A percentile compares a stretch with the other conserved stretches of the same genome.
Evolutionary conservation across 2,329 filamentous ascomycete genomes (phyloP).

Genomic region (Neurospora sp.): DNA sequence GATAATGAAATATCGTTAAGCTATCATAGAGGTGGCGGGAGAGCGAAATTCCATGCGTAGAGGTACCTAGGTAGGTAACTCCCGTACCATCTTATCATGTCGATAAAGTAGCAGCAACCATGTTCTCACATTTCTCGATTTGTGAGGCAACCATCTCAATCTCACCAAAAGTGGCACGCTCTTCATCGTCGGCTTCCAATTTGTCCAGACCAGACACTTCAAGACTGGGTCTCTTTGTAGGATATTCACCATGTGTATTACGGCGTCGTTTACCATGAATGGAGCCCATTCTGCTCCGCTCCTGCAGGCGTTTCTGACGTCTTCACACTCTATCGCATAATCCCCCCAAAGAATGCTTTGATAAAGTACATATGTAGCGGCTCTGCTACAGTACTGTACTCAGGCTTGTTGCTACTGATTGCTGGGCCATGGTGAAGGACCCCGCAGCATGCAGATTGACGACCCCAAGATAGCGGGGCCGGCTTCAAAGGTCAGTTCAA

Average conservation of each 20-base stretch:
- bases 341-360: background rate
- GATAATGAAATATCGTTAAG: background rate
- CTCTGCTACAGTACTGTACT: background rate
- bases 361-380: background rate
- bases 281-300: background rate
- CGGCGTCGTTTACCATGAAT: background rate
- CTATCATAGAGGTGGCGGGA: background rate
- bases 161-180: background rate
- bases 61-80: background rate
- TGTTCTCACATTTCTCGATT: background rate
- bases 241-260: background rate
- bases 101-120: background rate
- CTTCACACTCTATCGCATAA: background rate
- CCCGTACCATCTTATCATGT: background rate
- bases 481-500: background rate
- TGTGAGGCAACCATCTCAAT: background rate
- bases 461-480: background rate
- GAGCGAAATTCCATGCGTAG: background rate
- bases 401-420: background rate
- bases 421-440: background rate
- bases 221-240: background rate
- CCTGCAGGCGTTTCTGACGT: background rate
- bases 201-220: background rate
- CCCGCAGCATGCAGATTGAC: background rate
- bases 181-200: background rate